These are phyloP conservation scores for Termitomyces sp. DNA, from an alignment of 768 basidiomycete species.

Conservation along the genomic window DNA sequence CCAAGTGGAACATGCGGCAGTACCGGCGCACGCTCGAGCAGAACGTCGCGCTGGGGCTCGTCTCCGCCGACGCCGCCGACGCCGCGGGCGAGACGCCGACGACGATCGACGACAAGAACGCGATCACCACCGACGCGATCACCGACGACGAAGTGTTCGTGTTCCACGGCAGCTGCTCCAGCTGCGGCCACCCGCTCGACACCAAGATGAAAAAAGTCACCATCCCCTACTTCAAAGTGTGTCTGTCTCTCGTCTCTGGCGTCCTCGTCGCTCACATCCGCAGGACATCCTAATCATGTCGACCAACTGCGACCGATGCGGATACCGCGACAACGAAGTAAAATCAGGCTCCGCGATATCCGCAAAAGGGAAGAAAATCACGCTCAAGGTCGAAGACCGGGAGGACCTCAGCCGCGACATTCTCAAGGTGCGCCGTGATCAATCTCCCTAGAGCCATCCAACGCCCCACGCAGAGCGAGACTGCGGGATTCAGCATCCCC, in stretches of 20 bases:
- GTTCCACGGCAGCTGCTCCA: slow-evolving; percentile 73
- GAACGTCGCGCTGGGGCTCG: slow-evolving; percentile 74
- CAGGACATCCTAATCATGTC: slow-evolving; percentile 85
- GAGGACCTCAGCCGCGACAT: slow-evolving; percentile 94
- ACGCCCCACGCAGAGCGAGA: slow-evolving; percentile 69
- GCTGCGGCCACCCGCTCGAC: slow-evolving; percentile 76
- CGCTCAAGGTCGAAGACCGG: slow-evolving; percentile 82
- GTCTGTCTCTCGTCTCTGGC: slow-evolving; percentile 2
- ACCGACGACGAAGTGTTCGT: slow-evolving; percentile 83
- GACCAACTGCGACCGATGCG: slow-evolving; percentile 92
- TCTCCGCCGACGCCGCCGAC: slow-evolving; percentile 31
- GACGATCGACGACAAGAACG: slow-evolving; percentile 10
- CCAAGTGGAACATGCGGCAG: slow-evolving; percentile 86
- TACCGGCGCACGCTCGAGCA: slow-evolving; percentile 79
- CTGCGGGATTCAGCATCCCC: slow-evolving; percentile 82
- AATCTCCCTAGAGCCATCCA: not conserved
- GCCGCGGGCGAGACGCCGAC: slow-evolving; percentile 21
- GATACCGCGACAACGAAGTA: slow-evolving; percentile 97
- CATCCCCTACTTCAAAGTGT: slow-evolving; percentile 96
- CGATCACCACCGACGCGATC: slow-evolving; percentile 23
- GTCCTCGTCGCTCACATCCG: not conserved
- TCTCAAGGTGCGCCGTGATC: slow-evolving; percentile 78
- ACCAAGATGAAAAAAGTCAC: slow-evolving; percentile 95
- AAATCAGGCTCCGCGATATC: slow-evolving; percentile 93
- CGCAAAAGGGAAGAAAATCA: slow-evolving; percentile 80